Evolutionary conservation across 108 stramenopile genomes (phyloP).

Genomic region (Cylindrotheca fusiformis): DNA sequence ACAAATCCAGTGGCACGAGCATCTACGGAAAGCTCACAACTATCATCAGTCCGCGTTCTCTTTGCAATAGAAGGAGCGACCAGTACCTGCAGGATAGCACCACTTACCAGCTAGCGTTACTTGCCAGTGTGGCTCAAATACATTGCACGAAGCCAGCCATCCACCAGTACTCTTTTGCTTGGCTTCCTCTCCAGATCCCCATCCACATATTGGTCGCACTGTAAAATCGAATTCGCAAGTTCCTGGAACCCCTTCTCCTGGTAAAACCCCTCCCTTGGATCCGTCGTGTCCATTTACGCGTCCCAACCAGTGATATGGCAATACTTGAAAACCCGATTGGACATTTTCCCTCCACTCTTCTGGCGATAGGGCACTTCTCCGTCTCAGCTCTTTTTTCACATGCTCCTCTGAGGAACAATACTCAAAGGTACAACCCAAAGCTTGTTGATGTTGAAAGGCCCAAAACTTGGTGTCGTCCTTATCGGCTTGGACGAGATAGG

Average conservation of each 20-base stretch:
- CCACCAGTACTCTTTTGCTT: conserved; percentile 71
- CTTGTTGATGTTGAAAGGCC: conserved; percentile 64
- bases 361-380: conserved; percentile 30
- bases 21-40: conserved; percentile 14
- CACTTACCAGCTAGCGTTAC: conserved; percentile 56
- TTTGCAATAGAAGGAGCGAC: too few relatives aligned
- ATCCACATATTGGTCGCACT: conserved; percentile 62
- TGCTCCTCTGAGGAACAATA: conserved; percentile 11
- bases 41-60: neutral
- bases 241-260: conserved; percentile 41
- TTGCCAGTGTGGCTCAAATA: conserved; percentile 93
- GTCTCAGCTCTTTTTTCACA: neutral
- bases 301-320: conserved; percentile 60
- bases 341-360: conserved; percentile 56
- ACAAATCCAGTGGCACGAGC: conserved; percentile 66
- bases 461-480: conserved; percentile 77
- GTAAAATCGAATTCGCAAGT: conserved; percentile 62
- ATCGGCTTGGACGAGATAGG: conserved; percentile 75
- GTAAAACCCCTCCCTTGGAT: conserved; percentile 54
- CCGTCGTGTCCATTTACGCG: conserved; percentile 73
- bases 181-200: conserved; percentile 39
- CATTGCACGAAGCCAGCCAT: conserved; percentile 65
- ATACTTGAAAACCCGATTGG: conserved; percentile 72
- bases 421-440: conserved; percentile 74
- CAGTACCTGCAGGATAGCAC: too few relatives aligned